Base-by-base conservation (phyloP, 495 filamentous ascomycete species). In the Hamigera avellanea region DNA sequence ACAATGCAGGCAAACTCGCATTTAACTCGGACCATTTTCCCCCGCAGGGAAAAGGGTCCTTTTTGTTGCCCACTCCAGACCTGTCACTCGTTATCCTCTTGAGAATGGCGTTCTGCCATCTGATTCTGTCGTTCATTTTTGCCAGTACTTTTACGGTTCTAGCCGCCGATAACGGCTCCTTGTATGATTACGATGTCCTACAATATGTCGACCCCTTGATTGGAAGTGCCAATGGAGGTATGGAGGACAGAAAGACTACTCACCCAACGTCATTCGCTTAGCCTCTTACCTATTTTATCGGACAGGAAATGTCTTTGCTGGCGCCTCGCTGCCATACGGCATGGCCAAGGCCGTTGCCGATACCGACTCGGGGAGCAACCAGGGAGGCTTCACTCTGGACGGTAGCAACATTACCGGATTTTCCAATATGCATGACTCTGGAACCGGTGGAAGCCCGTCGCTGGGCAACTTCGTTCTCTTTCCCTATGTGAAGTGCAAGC, bases 261-360 rank as follows among this genome's bases (percentile, higher is more conserved):
- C n/a, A n/a, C n/a, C n/a, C n/a, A n/a, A n/a, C 17, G 14, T 14
- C 14, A 1, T 28, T 33, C 10, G 10, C 15, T 12, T 17, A 23
- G 9, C 21, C 21, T 4, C 9, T 9, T 23, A 23, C 21, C 9
- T 4, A 23, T 9, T 4, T 5, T 9, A 23, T 23, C 9, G 9
- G 10, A 4, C 32, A 68, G 64, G 64, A 28, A 64, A 86, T 70
- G 80, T 88, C 18, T 88, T 88, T 39, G 59, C 82, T 0, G 83
- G 83, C 13, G 81, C 82, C 3, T 76, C 81, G 1, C 48, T 86
- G 27, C 82, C 82, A 0, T 86, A 81, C 48, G 64, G 64, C 45
- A 83, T 88, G 73, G 80, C 80, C 39, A 87, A 88, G 54, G 80
- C 83, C 25, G 80, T 83, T 6, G 75, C 83, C 19, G 83, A 88